Evolutionary conservation across 2,329 filamentous ascomycete species (phyloP).

Genomic region (Tetracladium maxilliforme): DNA sequence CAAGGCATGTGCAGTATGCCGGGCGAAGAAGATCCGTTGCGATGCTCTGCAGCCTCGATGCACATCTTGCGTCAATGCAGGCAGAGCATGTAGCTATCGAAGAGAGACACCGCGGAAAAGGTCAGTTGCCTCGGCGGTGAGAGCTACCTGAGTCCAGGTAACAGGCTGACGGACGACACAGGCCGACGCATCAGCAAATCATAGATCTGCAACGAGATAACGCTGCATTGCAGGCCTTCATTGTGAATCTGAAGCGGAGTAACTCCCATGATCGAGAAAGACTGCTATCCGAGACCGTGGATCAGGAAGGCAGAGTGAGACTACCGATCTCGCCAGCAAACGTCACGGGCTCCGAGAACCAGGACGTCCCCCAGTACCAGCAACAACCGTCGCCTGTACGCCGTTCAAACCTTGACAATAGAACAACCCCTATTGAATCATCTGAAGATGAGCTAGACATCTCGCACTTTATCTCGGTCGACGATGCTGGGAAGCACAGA

Average conservation of each 20-base stretch:
- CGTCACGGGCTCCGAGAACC: too few relatives aligned
- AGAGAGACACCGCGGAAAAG: constrained; percentile 1
- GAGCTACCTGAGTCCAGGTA: constrained; percentile 1
- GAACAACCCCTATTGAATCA: constrained; percentile 1
- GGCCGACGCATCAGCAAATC: constrained; percentile 2
- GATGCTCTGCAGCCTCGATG: constrained; percentile 1
- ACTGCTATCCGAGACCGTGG: too few relatives aligned
- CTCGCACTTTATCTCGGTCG: constrained; percentile 4
- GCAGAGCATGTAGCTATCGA: constrained; percentile 1
- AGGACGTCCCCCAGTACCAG: neutral
- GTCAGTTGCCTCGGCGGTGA: neutral
- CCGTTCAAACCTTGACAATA: neutral
- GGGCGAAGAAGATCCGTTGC: constrained; percentile 1
- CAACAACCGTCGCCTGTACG: neutral
- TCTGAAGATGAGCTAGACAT: constrained; percentile 2
- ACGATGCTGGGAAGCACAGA: constrained; percentile 4
- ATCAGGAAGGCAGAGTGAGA: too few relatives aligned
- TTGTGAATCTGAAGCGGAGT: constrained; percentile 1
- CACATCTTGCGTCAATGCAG: constrained; percentile 1
- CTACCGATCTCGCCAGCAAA: too few relatives aligned
- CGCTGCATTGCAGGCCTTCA: neutral
- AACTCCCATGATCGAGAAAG: neutral
- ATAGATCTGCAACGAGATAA: constrained; percentile 1
- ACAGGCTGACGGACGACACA: constrained; percentile 1
- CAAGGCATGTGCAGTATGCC: constrained; percentile 1